Evolutionary conservation across 306 rosid genomes (phyloP).

Genomic region (Vicia villosa): DNA sequence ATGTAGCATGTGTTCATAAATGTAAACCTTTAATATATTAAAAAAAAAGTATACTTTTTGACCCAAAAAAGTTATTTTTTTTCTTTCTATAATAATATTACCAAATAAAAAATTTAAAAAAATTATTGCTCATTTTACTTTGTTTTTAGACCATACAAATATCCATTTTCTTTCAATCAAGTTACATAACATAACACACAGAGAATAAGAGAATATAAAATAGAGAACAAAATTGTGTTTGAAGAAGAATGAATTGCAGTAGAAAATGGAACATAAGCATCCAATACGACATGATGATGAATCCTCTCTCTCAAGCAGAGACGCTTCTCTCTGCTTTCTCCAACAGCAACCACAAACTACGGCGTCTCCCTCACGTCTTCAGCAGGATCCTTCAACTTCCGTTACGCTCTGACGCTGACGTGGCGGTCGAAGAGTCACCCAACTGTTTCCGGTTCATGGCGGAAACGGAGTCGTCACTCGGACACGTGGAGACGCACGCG

Average conservation of each 20-base stretch:
- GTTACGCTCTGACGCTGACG: slow-evolving; percentile 16
- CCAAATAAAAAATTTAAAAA: too few species aligned
- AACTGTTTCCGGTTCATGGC: slow-evolving; percentile 8
- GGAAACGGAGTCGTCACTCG: neutral
- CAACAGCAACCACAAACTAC: neutral
- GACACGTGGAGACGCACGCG: slow-evolving; percentile 15
- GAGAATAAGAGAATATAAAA: too few species aligned
- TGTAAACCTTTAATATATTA: too few species aligned
- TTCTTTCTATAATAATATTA: too few species aligned
- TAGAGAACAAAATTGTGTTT: too few species aligned
- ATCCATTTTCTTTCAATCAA: too few species aligned
- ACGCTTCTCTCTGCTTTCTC: neutral
- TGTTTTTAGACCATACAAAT: too few species aligned
- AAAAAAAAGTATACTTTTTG: too few species aligned
- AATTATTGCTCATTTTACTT: too few species aligned
- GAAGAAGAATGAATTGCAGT: neutral
- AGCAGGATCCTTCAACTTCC: slow-evolving; percentile 9
- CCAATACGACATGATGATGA: neutral
- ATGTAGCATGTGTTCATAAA: too few species aligned
- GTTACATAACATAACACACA: too few species aligned
- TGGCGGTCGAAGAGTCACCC: neutral
- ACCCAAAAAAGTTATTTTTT: too few species aligned
- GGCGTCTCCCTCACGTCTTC: slow-evolving; percentile 24
- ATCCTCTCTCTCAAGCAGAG: neutral
- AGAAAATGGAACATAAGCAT: slow-evolving; percentile 13